Evolutionary conservation across 1,284 basidiomycete species (phyloP).

Genomic region (Cronartium quercuum): DNA sequence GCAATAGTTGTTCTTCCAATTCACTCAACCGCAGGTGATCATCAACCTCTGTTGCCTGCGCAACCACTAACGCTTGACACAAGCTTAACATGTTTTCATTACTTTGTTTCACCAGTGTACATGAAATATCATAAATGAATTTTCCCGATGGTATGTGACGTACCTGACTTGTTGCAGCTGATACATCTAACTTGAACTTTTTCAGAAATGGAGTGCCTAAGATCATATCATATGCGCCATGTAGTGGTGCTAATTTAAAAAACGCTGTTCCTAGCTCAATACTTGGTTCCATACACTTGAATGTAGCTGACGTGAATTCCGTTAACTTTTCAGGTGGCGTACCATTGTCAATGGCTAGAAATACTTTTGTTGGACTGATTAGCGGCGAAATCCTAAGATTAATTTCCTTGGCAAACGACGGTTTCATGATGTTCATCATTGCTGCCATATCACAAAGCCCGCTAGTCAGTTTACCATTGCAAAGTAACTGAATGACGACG

Average conservation of each 20-base stretch:
- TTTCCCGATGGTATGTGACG: background rate
- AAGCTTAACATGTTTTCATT: background rate
- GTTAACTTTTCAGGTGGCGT: no score
- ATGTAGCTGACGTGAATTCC: background rate
- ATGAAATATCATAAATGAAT: background rate
- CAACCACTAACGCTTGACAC: background rate
- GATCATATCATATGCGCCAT: background rate
- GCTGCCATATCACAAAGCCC: no score
- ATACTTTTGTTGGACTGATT: no score
- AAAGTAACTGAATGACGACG: no score
- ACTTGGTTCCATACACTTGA: background rate
- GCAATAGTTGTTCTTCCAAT: background rate
- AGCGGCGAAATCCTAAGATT: no score
- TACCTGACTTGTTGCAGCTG: background rate
- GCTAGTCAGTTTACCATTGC: no score
- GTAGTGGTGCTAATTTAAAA: background rate
- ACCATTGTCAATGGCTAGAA: no score
- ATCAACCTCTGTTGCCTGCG: background rate
- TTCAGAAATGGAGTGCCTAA: background rate
- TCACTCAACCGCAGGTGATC: background rate
- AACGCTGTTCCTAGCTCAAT: background rate
- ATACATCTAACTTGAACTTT: background rate
- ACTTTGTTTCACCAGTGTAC: background rate
- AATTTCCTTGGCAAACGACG: no score
- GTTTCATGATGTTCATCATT: no score